Evolutionary conservation across 2,329 filamentous ascomycete species (phyloP), one percentile per base, ranked within the genome.

Genomic region (Didymella pinodella): DNA sequence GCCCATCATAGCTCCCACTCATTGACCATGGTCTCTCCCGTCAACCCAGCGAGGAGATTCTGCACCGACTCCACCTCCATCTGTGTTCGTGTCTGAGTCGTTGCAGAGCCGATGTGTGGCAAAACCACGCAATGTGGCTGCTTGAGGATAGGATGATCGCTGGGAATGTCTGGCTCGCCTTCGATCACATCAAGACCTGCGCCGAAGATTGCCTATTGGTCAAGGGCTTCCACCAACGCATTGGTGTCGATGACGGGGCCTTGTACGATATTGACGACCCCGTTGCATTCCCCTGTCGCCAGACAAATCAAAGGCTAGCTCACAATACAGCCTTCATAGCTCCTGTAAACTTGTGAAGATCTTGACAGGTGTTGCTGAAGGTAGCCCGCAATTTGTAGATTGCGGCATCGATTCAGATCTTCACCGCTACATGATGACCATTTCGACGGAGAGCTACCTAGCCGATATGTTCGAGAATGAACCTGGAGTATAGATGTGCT

Each of bases 71-170:
- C 47, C 6, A 83, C 70, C 68, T 86, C 85, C 85, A 87, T 87
- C 51, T 85, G 82, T 66, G 80, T 67, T 46, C 86, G 82, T 5
- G 84, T 86, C 73, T 86, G 84, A 65, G 81, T 82, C 3, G 84
- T 86, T 49, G 79, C 81, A 1, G 84, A 86, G 3, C 85, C 85
- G 64, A 87, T 84, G 66, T 87, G 85, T 45, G 85, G 85, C 51
- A 86, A 71, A 58, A 87, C 68, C 64, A 87, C 83, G 32, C 78
- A 80, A 46, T 82, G 80, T 55, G 77, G 75, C 56, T 84, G 76
- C 38, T 78, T 78, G 47, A 84, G 61, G 31, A 83, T 72, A 0
- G 82, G 84, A 7, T 80, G 76, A 60, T 86, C 78, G 8, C 62
- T 65, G n/a, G 61, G 57, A 47, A 82, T 79, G 48, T 79, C 81